Conservation (phyloP, 371 early-diverging fungal species). For the Rhizopus stolonifer region DNA sequence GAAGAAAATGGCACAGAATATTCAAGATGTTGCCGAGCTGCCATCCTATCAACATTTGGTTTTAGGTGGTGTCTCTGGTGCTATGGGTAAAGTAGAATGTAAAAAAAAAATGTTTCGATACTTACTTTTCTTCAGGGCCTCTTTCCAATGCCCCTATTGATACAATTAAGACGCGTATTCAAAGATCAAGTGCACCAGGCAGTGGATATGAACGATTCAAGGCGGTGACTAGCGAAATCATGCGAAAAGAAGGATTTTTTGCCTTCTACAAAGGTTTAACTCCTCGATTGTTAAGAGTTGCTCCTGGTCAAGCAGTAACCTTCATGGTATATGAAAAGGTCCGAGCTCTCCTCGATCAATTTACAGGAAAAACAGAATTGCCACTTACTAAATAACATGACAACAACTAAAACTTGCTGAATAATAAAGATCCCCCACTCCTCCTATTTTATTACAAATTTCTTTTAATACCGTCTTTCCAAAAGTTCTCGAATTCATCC, state of each 20-base stretch:
- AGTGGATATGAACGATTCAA: conserved; percentile 82
- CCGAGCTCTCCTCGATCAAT: conserved; percentile 66
- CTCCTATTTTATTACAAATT: too few relatives aligned
- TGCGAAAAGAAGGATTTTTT: conserved; percentile 85
- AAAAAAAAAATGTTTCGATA: too few relatives aligned
- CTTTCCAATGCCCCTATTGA: conserved; percentile 97
- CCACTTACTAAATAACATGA: too few relatives aligned
- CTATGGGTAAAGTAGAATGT: conserved; percentile 87
- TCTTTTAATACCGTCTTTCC: background rate
- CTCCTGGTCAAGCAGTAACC: conserved; percentile 85
- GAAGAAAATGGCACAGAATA: conserved; percentile 62
- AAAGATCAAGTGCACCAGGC: conserved; percentile 75
- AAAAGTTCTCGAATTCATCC: background rate
- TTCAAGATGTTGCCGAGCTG: conserved; percentile 79
- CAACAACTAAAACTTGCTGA: too few relatives aligned
- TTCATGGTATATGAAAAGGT: conserved; percentile 89
- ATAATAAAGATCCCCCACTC: too few relatives aligned
- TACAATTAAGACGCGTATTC: conserved; percentile 98
- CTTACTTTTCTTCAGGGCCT: conserved; percentile 64
- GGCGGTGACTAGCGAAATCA: conserved; percentile 67
- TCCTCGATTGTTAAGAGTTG: conserved; percentile 90
- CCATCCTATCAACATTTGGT: conserved; percentile 91
- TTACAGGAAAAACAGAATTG: too few relatives aligned
- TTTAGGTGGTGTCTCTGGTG: conserved; percentile 94
- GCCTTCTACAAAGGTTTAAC: conserved; percentile 97